Evolutionary conservation across 768 basidiomycete genomes (phyloP), one percentile per base, ranked within the genome.

Genomic region (Thelephora ganbajun): DNA sequence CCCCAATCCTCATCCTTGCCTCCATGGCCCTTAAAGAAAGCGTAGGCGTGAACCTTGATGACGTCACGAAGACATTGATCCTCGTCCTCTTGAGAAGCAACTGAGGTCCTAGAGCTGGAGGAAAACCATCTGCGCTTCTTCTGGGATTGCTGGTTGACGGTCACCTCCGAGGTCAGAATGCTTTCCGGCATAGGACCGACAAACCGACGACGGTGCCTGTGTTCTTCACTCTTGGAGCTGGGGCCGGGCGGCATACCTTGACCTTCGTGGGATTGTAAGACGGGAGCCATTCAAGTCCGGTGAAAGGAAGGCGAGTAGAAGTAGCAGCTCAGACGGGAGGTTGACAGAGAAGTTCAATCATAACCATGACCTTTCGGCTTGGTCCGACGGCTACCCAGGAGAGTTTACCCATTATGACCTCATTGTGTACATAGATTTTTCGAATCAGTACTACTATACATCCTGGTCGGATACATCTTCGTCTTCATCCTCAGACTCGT

Each of bases 121-220:
- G 46, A 26, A 36, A 46, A 16, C 41, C 45, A 22, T 51, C 56
- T 48, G 58, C 46, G 55, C 54, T 63, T 53, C 63, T 63, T 45
- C 44, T 56, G 45, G 51, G 59, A 48, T 43, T 36, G 14, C 35
- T 48, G 41, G n/a, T 56, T 48, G 35, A 64, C 57, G n/a, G 58
- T 59, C 52, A 75, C 69, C 41, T 64, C 61, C 45, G 60, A 61
- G 3, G 63, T 63, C 47, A 76, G 62, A 48, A 77, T 67, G 48
- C 70, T 74, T 56, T 80, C 77, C 11, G 84, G 85, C 68, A 88
- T 71, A 3, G 86, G 82, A 0, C 87, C 87, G 39, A 90, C 68
- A 62, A 88, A 88, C 46, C 80, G 60, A 26, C 87, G 72, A 47
- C 68, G 68, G 50, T 65, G 66, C 23, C 55, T 59, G 59, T 72